A percentile compares a stretch with the other conserved stretches of the same genome.
phyloP scores from a whole-genome alignment of 2,329 filamentous ascomycete genomes.

The Aureobasidium lini region DNA sequence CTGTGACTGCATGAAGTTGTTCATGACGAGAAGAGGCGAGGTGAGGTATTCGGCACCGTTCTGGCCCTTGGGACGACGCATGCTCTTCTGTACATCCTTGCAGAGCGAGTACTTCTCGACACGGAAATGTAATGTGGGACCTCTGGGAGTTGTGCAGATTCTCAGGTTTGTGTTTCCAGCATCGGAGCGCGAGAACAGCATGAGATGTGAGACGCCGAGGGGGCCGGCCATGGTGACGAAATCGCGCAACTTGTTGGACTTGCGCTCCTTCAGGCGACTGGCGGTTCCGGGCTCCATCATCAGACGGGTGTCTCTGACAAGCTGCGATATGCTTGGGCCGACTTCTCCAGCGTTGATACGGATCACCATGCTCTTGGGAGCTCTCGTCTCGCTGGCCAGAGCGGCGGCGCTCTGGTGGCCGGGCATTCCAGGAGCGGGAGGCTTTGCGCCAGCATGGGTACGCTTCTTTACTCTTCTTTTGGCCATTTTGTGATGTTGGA shows the following conservation, averaged over 20 bases:
- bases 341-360: conserved; percentile 92
- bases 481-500: conserved; percentile 52
- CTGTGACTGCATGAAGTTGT: conserved; percentile 65
- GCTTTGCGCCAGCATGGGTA: conserved; percentile 64
- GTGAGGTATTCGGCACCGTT: conserved; percentile 74
- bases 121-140: conserved; percentile 87
- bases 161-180: conserved; percentile 89
- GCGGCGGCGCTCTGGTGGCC: conserved; percentile 49
- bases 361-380: conserved; percentile 97
- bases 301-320: conserved; percentile 80
- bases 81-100: conserved; percentile 78
- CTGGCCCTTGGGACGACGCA: conserved; percentile 73
- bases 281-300: conserved; percentile 98
- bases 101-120: conserved; percentile 91
- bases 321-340: conserved; percentile 80
- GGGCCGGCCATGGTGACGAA: conserved; percentile 95
- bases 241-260: conserved; percentile 80
- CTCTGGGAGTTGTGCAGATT: conserved; percentile 77
- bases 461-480: conserved; percentile 78
- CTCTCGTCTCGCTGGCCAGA: conserved; percentile 52
- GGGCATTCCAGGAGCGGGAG: conserved; percentile 59
- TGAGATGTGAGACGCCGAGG: conserved; percentile 81
- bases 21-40: conserved; percentile 92
- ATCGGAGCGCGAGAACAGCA: conserved; percentile 86
- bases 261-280: conserved; percentile 77